phyloP scores from a whole-genome alignment of 108 stramenopile genomes.

The Nannochloropsis oceanica region DNA sequence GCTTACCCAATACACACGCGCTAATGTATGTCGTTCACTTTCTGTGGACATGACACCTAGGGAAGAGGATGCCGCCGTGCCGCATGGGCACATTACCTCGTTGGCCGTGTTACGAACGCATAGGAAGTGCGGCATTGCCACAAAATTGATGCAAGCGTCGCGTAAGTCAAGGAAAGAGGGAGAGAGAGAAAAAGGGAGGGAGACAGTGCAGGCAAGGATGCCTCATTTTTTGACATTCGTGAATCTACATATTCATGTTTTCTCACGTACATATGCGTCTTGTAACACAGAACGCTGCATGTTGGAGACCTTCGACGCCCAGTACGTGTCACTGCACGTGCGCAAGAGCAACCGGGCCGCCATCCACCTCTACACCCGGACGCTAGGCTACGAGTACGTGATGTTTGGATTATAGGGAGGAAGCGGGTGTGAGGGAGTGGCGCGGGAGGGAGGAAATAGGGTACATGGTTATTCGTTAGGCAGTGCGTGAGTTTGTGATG shows the following conservation, averaged over 20 bases:
- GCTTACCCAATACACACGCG: background rate
- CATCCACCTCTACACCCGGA: constrained; percentile 86
- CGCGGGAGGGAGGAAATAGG: no score
- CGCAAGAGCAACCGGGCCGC: constrained; percentile 89
- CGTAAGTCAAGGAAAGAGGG: background rate
- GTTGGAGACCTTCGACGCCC: constrained; percentile 73
- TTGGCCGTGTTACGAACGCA: constrained; percentile 80
- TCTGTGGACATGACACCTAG: background rate
- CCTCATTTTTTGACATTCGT: background rate
- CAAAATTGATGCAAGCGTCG: constrained; percentile 21
- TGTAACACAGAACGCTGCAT: constrained; percentile 57
- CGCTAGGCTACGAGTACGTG: constrained; percentile 59
- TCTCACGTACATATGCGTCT: no score
- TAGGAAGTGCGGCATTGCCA: constrained; percentile 58
- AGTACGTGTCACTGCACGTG: constrained; percentile 92
- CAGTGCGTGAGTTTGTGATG: no score
- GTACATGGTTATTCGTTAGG: no score
- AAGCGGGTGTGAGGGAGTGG: no score
- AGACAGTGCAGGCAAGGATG: background rate
- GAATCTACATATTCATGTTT: background rate
- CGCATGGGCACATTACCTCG: constrained; percentile 95
- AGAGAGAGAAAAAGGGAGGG: background rate
- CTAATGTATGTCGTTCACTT: background rate
- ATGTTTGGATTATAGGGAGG: background rate
- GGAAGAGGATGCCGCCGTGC: constrained; percentile 44